A percentile compares a stretch with the other conserved stretches of the same genome.
Conservation (phyloP, 164 flowering plant species). For the Amborella trichopoda region DNA sequence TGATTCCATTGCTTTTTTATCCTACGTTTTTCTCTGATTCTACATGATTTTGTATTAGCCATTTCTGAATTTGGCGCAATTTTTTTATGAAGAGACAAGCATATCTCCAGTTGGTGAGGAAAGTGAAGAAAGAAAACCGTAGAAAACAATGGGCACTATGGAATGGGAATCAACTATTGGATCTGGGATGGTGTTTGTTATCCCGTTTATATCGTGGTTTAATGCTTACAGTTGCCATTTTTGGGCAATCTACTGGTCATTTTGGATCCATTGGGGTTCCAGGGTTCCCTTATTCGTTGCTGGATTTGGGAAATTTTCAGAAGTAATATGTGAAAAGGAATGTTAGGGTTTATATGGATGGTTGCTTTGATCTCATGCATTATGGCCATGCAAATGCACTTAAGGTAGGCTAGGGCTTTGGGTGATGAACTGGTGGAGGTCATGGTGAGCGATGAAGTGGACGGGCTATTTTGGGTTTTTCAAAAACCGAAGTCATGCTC, state of each 20-base stretch:
- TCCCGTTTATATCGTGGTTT: conserved; percentile 69
- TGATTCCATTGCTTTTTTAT: too few species aligned
- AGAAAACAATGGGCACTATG: conserved; percentile 21
- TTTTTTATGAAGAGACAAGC: conserved; percentile 3
- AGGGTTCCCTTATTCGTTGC: conserved; percentile 35
- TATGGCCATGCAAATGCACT: conserved; percentile 88
- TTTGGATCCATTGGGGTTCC: conserved; percentile 53
- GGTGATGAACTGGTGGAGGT: conserved; percentile 88
- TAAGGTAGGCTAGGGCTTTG: conserved; percentile 78
- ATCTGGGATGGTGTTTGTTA: conserved; percentile 64
- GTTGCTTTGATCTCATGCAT: conserved; percentile 92
- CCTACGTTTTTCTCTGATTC: too few species aligned
- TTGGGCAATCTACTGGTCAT: conserved; percentile 66
- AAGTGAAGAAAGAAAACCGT: background rate
- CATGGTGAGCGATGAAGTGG: conserved; percentile 78
- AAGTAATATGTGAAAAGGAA: conserved; percentile 42
- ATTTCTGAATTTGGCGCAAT: background rate
- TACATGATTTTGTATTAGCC: background rate
- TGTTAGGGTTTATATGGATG: conserved; percentile 86
- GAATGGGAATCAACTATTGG: conserved; percentile 54
- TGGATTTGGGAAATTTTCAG: conserved; percentile 43
- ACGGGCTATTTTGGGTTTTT: too few species aligned
- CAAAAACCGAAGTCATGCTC: too few species aligned
- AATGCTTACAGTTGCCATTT: conserved; percentile 77
- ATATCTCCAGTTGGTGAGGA: conserved; percentile 5